Percentiles rank a stretch among this genome's conserved stretches.
Evolutionary conservation across 176 grass and related monocot genomes (phyloP).

Genomic region (Aegilops tauschii): DNA sequence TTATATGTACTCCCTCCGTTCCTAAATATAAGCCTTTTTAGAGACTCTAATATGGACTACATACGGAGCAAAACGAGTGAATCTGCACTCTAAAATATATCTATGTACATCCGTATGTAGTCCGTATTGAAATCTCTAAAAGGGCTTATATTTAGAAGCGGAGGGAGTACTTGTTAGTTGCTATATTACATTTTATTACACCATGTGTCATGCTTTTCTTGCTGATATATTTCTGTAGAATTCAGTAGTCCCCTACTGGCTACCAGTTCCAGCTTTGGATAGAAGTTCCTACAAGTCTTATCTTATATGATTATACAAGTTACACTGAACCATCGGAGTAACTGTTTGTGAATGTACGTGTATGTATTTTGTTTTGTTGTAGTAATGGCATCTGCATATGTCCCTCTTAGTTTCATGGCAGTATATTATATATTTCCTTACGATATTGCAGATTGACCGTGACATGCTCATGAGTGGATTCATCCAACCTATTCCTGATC

Average conservation of each 20-base stretch:
- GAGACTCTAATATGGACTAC: too few relatives aligned
- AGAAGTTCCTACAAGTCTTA: background rate
- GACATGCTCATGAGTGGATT: constrained; percentile 96
- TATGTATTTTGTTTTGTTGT: constrained; percentile 1
- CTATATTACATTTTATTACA: background rate
- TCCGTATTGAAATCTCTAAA: too few relatives aligned
- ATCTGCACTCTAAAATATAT: too few relatives aligned
- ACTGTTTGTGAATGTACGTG: background rate
- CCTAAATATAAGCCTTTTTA: too few relatives aligned
- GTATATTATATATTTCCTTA: background rate
- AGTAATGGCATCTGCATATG: background rate
- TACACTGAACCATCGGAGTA: background rate
- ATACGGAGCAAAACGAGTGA: too few relatives aligned
- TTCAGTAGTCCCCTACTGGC: background rate
- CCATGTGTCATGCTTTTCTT: background rate
- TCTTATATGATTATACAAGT: background rate
- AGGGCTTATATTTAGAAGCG: too few relatives aligned
- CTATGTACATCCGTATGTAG: too few relatives aligned
- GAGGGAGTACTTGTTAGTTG: background rate
- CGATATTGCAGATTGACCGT: constrained; percentile 59
- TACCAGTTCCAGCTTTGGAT: background rate
- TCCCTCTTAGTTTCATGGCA: background rate
- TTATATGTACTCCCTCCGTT: background rate
- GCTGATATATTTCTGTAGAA: background rate
- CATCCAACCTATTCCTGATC: constrained; percentile 90